A percentile compares a stretch with the other conserved stretches of the same genome.
These are phyloP conservation scores for Bipolaris gigantea DNA, from an alignment of 2,329 filamentous ascomycete species.

Conservation along the genomic window DNA sequence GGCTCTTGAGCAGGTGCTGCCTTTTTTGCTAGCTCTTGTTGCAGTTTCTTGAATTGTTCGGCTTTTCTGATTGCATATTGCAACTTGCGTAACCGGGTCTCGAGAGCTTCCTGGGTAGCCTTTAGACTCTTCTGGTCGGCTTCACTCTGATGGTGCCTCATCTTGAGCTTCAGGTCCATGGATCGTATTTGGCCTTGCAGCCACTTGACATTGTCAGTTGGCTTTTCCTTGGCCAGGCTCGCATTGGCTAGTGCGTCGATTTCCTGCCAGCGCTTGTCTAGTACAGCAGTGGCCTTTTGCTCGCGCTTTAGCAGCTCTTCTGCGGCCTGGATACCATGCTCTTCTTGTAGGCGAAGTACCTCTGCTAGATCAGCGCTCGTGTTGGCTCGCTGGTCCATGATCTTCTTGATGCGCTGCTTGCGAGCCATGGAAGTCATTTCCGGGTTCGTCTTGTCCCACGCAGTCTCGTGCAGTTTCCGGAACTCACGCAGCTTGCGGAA, in stretches of 20 bases:
- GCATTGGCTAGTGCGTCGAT: slow-evolving; percentile 27
- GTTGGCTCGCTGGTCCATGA: slow-evolving; percentile 69
- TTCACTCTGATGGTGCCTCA: slow-evolving; percentile 32
- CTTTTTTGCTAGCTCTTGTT: slow-evolving; percentile 14
- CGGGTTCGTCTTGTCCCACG: slow-evolving; percentile 49
- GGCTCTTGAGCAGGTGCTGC: slow-evolving; percentile 26
- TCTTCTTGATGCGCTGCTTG: slow-evolving; percentile 54
- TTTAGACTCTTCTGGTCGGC: slow-evolving; percentile 30
- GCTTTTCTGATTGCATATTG: slow-evolving; percentile 30
- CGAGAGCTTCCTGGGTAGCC: slow-evolving; percentile 25
- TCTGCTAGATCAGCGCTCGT: slow-evolving; percentile 62
- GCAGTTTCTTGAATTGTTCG: slow-evolving; percentile 26
- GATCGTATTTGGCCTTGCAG: slow-evolving; percentile 31
- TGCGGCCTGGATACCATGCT: slow-evolving; percentile 32
- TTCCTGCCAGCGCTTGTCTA: slow-evolving; percentile 31
- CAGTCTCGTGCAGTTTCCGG: slow-evolving; percentile 60
- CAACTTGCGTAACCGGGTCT: slow-evolving; percentile 27
- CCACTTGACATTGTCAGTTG: slow-evolving; percentile 28
- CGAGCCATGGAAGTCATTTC: slow-evolving; percentile 50
- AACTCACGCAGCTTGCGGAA: slow-evolving; percentile 45
- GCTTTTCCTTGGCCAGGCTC: slow-evolving; percentile 15
- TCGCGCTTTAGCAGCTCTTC: slow-evolving; percentile 21
- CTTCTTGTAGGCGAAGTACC: slow-evolving; percentile 55
- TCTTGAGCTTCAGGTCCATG: slow-evolving; percentile 26
- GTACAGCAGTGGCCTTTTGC: slow-evolving; percentile 13